Evolutionary conservation across 768 basidiomycete genomes (phyloP).

Genomic region (Suillus americanus): DNA sequence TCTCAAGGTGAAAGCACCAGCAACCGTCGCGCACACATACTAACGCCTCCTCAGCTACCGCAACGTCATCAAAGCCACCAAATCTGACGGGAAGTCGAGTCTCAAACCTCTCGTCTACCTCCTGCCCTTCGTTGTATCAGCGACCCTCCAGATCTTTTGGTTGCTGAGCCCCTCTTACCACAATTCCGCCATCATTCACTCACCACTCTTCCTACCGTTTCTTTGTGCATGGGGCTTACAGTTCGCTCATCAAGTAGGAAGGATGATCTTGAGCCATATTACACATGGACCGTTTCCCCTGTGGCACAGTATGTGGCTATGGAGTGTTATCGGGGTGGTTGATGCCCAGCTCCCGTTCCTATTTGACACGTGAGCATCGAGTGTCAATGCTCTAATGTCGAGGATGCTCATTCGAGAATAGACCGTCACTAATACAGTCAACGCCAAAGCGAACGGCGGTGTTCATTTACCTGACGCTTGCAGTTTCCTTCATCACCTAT

Average conservation of each 20-base stretch:
- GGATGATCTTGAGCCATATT: conserved; percentile 92
- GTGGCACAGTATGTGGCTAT: conserved; percentile 87
- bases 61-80: conserved; percentile 73
- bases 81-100: conserved; percentile 39
- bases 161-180: conserved; percentile 63
- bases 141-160: conserved; percentile 78
- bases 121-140: conserved; percentile 75
- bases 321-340: conserved; percentile 71
- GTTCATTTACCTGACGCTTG: conserved; percentile 72
- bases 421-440: conserved; percentile 76
- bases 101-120: conserved; percentile 68
- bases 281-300: conserved; percentile 81
- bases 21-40: neutral
- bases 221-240: conserved; percentile 91
- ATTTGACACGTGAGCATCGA: conserved; percentile 55
- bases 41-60: conserved; percentile 50
- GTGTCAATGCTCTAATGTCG: conserved; percentile 10
- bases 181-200: conserved; percentile 70
- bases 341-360: conserved; percentile 81
- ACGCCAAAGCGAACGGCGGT: conserved; percentile 58
- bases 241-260: conserved; percentile 86
- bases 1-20: conserved; percentile 48
- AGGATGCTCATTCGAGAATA: conserved; percentile 16
- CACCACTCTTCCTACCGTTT: conserved; percentile 82
- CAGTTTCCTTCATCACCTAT: conserved; percentile 68